A percentile compares a stretch with the other conserved stretches of the same genome.
These are phyloP conservation scores for Verticillium dahliae DNA, from an alignment of 2,329 filamentous ascomycete genomes.

Conservation along the genomic window DNA sequence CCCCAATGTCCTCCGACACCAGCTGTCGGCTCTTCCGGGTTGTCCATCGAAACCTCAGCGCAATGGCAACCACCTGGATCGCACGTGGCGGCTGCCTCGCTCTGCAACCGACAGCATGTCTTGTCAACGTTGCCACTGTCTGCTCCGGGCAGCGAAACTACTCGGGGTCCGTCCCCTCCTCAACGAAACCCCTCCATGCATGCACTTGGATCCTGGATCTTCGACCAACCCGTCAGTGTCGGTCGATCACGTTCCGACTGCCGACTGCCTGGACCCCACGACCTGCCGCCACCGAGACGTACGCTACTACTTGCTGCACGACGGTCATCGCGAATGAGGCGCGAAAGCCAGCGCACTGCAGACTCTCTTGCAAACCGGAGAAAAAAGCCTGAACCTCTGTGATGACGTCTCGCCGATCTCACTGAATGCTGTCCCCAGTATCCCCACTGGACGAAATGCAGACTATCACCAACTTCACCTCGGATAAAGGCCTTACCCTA, in stretches of 20 bases:
- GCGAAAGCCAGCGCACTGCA: neutral
- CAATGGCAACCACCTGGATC: neutral
- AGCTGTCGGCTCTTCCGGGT: neutral
- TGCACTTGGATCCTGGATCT: slow-evolving; percentile 5
- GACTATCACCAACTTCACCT: no score
- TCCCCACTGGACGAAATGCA: no score
- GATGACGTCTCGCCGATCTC: no score
- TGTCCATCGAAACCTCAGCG: neutral
- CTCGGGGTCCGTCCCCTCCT: neutral
- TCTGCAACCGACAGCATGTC: neutral
- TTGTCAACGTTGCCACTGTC: neutral
- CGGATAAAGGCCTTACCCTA: no score
- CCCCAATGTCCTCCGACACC: neutral
- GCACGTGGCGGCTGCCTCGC: neutral
- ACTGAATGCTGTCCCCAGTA: no score
- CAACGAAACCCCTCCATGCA: slow-evolving; percentile 7
- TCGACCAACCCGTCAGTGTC: neutral
- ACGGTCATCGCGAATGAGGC: neutral
- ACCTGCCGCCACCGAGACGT: neutral
- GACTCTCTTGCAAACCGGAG: no score
- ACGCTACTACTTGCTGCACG: neutral
- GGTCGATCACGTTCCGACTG: slow-evolving; percentile 5
- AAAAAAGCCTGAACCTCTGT: no score
- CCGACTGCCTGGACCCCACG: neutral
- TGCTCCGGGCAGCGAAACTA: neutral